Conservation (phyloP, 148 eudicot species). For the Nepenthes gracilis region DNA sequence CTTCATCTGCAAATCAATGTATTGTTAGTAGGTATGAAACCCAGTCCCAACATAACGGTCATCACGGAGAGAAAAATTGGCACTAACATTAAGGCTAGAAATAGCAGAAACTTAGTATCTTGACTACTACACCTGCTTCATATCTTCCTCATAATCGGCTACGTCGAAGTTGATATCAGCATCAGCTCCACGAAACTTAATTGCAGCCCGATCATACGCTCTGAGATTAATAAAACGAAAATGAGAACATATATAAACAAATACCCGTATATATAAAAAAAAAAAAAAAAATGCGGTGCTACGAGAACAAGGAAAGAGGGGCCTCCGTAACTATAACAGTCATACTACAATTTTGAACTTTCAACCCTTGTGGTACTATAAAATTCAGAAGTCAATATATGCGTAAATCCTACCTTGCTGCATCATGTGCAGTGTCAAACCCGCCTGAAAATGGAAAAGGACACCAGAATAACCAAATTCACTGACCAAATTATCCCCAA, state of each 20-base stretch:
- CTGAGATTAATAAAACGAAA: slow-evolving; percentile 17
- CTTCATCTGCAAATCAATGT: slow-evolving; percentile 31
- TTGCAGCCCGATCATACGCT: slow-evolving; percentile 91
- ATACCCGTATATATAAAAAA: too few species aligned
- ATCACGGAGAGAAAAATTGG: background rate
- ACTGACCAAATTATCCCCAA: background rate
- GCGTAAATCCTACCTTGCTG: slow-evolving; percentile 51
- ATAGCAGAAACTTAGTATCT: background rate
- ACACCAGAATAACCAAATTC: background rate
- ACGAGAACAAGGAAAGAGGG: background rate
- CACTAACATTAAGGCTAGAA: background rate
- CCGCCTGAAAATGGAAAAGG: slow-evolving; percentile 42
- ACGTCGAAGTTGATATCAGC: slow-evolving; percentile 76
- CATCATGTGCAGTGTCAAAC: slow-evolving; percentile 86
- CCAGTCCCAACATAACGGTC: background rate
- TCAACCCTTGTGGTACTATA: too few species aligned
- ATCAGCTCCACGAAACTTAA: slow-evolving; percentile 84
- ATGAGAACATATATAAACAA: background rate
- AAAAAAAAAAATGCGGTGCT: background rate
- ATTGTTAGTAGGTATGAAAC: background rate
- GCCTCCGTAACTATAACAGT: background rate
- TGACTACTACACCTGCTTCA: slow-evolving; percentile 49
- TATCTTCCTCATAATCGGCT: slow-evolving; percentile 69
- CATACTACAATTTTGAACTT: background rate
- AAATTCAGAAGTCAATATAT: background rate